Evolutionary conservation across 2,329 filamentous ascomycete genomes (phyloP).

Genomic region (Apiospora arundinis): DNA sequence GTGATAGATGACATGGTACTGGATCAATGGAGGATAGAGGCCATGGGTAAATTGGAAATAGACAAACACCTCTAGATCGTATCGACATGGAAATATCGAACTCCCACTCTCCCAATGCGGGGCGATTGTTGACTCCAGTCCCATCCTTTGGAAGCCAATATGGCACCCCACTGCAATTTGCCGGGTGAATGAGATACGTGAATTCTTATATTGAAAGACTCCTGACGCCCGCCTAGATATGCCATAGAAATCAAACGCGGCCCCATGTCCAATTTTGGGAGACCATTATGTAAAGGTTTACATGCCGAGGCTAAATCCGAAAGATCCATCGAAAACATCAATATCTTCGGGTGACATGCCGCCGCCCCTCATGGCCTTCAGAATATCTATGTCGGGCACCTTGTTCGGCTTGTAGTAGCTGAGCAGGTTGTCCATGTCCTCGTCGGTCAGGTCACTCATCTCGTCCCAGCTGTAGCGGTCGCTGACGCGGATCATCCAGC

Average conservation of each 20-base stretch:
- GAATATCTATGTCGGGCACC: conserved; percentile 60
- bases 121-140: background rate
- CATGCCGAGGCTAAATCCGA: conserved; percentile 21
- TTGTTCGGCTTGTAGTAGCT: conserved; percentile 69
- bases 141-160: background rate
- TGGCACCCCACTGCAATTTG: background rate
- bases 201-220: background rate
- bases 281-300: background rate
- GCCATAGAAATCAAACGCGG: background rate
- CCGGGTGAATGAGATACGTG: background rate
- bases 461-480: conserved; percentile 86
- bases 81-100: background rate
- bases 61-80: conserved; percentile 1
- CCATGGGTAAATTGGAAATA: conserved; percentile 2
- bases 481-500: conserved; percentile 94
- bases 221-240: background rate
- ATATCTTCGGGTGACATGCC: conserved; percentile 27
- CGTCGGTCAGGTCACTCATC: conserved; percentile 79
- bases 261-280: background rate
- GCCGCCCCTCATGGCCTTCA: conserved; percentile 60
- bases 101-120: background rate
- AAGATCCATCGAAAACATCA: conserved; percentile 22
- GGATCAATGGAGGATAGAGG: background rate
- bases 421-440: conserved; percentile 85
- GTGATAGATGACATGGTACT: background rate